phyloP scores from a whole-genome alignment of 2,329 filamentous ascomycete species.

The Bipolaris bicolor region DNA sequence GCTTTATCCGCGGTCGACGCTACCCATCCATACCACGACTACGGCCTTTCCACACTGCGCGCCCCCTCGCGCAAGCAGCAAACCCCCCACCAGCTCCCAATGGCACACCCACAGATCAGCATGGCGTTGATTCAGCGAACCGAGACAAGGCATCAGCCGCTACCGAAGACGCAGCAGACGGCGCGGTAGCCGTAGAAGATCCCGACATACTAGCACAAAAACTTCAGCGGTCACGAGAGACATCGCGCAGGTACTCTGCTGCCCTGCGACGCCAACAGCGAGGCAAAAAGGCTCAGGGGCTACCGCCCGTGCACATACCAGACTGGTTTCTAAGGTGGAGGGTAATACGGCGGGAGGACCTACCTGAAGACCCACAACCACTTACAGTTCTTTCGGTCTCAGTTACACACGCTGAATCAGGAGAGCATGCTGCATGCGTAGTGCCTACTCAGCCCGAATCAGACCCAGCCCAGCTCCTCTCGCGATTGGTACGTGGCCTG shows the following conservation, averaged over 20 bases:
- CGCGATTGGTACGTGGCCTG: conserved; percentile 33
- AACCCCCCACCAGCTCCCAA: conserved; percentile 40
- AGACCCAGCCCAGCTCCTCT: conserved; percentile 30
- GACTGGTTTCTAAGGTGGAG: conserved; percentile 62
- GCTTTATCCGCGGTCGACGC: conserved; percentile 46
- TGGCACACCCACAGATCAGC: conserved; percentile 33
- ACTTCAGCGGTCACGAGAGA: conserved; percentile 45
- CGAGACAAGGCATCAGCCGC: conserved; percentile 25
- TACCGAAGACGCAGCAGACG: conserved; percentile 27
- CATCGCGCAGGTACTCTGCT: conserved; percentile 42
- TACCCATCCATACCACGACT: conserved; percentile 37
- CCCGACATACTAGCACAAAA: conserved; percentile 45
- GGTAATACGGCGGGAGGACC: conserved; percentile 52
- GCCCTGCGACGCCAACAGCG: conserved; percentile 44
- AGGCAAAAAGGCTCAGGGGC: conserved; percentile 40
- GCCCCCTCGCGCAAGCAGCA: conserved; percentile 31
- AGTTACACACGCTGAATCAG: conserved; percentile 31
- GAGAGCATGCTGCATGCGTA: conserved; percentile 33
- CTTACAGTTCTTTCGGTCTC: conserved; percentile 29
- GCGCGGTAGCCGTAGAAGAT: conserved; percentile 36
- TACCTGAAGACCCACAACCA: conserved; percentile 13
- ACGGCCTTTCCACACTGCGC: conserved; percentile 46
- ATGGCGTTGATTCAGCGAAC: conserved; percentile 30
- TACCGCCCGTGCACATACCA: conserved; percentile 58
- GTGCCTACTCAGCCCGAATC: conserved; percentile 27